A percentile compares a stretch with the other conserved stretches of the same genome.
phyloP scores from a whole-genome alignment of 2,329 filamentous ascomycete genomes.

The Chaetomium globosum region DNA sequence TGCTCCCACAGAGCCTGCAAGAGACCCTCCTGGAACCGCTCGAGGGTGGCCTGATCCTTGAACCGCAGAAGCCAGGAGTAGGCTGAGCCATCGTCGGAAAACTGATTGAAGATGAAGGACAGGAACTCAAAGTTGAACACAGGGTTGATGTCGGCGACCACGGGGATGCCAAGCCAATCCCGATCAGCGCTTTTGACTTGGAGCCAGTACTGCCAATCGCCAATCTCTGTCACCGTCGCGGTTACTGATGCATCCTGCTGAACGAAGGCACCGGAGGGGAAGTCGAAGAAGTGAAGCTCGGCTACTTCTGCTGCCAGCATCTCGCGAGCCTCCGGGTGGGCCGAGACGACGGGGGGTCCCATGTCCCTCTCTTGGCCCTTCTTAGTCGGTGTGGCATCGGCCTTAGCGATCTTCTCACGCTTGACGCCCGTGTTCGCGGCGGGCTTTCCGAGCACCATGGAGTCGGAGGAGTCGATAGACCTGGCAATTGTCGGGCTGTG shows the following conservation, averaged over 20 bases:
- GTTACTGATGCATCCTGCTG: constrained; percentile 74
- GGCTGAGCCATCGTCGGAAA: constrained; percentile 81
- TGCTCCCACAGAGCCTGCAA: constrained; percentile 98
- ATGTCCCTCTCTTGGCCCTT: constrained; percentile 41
- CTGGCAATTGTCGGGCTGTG: constrained; percentile 60
- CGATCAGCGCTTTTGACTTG: constrained; percentile 76
- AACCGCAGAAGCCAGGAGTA: constrained; percentile 96
- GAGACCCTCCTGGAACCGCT: constrained; percentile 87
- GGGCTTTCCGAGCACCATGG: constrained; percentile 55
- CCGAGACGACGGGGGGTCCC: constrained; percentile 59
- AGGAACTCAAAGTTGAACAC: constrained; percentile 99
- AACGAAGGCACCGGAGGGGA: constrained; percentile 81
- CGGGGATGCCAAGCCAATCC: constrained; percentile 83
- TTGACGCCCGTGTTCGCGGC: constrained; percentile 53
- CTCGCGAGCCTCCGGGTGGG: constrained; percentile 70
- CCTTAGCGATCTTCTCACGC: constrained; percentile 42
- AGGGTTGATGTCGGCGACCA: constrained; percentile 90
- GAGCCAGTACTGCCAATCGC: constrained; percentile 94
- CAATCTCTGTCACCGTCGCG: constrained; percentile 81
- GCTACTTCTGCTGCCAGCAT: constrained; percentile 74
- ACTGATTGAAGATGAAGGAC: constrained; percentile 99
- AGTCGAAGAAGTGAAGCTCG: constrained; percentile 93
- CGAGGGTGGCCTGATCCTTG: constrained; percentile 76
- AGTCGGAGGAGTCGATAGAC: constrained; percentile 61
- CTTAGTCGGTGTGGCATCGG: constrained; percentile 25